Conservation (phyloP, 2,329 filamentous ascomycete genomes). For the Biscogniauxia sp. region DNA sequence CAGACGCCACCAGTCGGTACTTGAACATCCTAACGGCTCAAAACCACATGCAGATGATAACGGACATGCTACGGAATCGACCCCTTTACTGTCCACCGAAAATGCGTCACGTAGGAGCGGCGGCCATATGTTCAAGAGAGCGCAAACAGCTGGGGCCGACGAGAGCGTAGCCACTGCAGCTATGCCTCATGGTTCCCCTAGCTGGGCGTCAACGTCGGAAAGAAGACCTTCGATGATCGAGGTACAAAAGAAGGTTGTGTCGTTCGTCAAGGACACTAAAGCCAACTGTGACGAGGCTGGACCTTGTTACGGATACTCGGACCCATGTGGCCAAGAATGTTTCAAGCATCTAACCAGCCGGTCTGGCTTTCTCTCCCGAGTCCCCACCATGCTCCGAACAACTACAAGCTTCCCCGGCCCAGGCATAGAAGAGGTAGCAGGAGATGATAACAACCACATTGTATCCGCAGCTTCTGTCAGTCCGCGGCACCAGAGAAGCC, state of each 20-base stretch:
- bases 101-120: slow-evolving; percentile 24
- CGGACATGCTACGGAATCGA: slow-evolving; percentile 40
- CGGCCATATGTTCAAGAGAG: slow-evolving; percentile 26
- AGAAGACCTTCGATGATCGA: slow-evolving; percentile 54
- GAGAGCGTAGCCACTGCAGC: slow-evolving; percentile 18
- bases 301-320: slow-evolving; percentile 62
- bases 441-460: slow-evolving; percentile 25
- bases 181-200: slow-evolving; percentile 14
- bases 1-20: slow-evolving; percentile 14
- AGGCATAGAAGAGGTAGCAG: slow-evolving; percentile 29
- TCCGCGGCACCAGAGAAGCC: slow-evolving; percentile 26
- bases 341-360: slow-evolving; percentile 55
- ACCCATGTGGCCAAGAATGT: slow-evolving; percentile 65
- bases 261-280: slow-evolving; percentile 65
- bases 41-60: slow-evolving; percentile 17
- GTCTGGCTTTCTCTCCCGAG: slow-evolving; percentile 33
- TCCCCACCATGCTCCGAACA: slow-evolving; percentile 40
- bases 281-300: slow-evolving; percentile 59
- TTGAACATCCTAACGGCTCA: slow-evolving; percentile 9
- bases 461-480: slow-evolving; percentile 16
- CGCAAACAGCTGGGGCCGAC: slow-evolving; percentile 22
- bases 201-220: slow-evolving; percentile 31
- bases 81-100: slow-evolving; percentile 43
- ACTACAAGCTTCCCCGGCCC: slow-evolving; percentile 38
- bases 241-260: slow-evolving; percentile 57